Evolutionary conservation across 2,329 filamentous ascomycete genomes (phyloP), one percentile per base, ranked within the genome.

Genomic region (Exserohilum rostratum): DNA sequence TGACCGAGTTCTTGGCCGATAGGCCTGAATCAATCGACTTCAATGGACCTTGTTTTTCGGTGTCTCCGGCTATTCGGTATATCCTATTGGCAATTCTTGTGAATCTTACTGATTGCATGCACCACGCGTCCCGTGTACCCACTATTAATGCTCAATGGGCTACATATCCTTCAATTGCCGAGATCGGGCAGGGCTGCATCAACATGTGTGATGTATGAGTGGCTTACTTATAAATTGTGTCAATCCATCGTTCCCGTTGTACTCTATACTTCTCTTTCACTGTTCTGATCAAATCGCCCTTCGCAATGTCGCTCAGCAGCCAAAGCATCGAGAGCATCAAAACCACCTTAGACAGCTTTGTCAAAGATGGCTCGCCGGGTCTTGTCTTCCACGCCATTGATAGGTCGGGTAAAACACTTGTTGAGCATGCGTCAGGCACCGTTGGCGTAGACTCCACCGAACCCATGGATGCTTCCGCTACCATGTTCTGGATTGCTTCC

Each of bases 401-500:
- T 67, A 78, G 75, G 54, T 69, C 75, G 46, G 79, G 79, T 52
- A 68, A 78, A 2, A 67, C 74, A 1, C 71, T 81, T 10, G 70
- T 74, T 22, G 71, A 77, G 39, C 70, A 75, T 55, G 75, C 78
- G 2, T 76, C 78, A 3, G 79, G 79, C 10, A 78, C 74, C 29
- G 65, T 68, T 22, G 73, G 76, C 12, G 51, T 79, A 4, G 67
- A 75, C 6, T 69, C 67, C 2, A 61, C 75, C 0, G 79, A 85
- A 40, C 75, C 80, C 3, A 85, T 90, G 82, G 80, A 80, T 0
- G 71, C 85, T 0, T 85, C 90, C 34, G 38, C 43, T 2, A 85
- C 78, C 7, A 74, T 85, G 1, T 89, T 87, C 63, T 84, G 81
- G 80, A 80, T 85, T 17, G 81, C 82, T 1, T 82, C 79, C 1